Evolutionary conservation across 805 yeast species (phyloP).

Genomic region (Danielozyma ontarioensis): DNA sequence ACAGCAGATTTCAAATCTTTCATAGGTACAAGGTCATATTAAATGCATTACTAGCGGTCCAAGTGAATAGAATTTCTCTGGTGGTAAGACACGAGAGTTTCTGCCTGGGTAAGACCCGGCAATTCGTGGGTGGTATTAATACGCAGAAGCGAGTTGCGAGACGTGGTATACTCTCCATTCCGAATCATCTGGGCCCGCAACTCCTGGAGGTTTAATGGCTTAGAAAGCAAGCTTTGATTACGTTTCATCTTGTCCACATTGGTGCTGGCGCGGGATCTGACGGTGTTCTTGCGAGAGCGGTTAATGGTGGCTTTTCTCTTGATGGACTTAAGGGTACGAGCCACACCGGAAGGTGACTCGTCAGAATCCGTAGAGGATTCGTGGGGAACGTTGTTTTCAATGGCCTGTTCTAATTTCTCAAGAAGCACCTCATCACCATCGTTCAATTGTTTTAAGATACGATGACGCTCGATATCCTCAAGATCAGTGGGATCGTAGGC

Average conservation of each 20-base stretch:
- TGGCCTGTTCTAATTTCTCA: slow-evolving; percentile 27
- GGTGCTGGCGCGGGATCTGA: slow-evolving; percentile 10
- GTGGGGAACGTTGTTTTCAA: slow-evolving; percentile 4
- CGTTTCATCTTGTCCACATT: slow-evolving; percentile 10
- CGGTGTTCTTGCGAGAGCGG: slow-evolving; percentile 19
- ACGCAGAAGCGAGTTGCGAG: slow-evolving; percentile 33
- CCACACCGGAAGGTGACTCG: slow-evolving; percentile 2
- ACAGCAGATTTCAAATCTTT: too few species aligned
- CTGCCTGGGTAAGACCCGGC: slow-evolving; percentile 48
- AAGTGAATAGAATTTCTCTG: slow-evolving; percentile 35
- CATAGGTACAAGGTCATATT: too few species aligned
- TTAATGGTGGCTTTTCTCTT: slow-evolving; percentile 25
- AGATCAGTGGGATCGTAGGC: slow-evolving; percentile 51
- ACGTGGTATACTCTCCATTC: slow-evolving; percentile 30
- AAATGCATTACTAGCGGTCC: slow-evolving; percentile 8
- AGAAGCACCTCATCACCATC: slow-evolving; percentile 30
- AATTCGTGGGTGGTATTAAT: slow-evolving; percentile 42
- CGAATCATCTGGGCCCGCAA: slow-evolving; percentile 35
- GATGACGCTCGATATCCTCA: slow-evolving; percentile 37
- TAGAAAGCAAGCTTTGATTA: slow-evolving; percentile 22
- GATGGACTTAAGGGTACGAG: slow-evolving; percentile 28
- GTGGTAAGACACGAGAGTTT: slow-evolving; percentile 40
- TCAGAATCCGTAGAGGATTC: slow-evolving; percentile 5
- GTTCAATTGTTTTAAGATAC: slow-evolving; percentile 26
- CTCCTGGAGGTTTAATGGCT: slow-evolving; percentile 28